A percentile compares a stretch with the other conserved stretches of the same genome.
Conservation (phyloP, 441 rosid genomes). For the Dalechampia spathulata region DNA sequence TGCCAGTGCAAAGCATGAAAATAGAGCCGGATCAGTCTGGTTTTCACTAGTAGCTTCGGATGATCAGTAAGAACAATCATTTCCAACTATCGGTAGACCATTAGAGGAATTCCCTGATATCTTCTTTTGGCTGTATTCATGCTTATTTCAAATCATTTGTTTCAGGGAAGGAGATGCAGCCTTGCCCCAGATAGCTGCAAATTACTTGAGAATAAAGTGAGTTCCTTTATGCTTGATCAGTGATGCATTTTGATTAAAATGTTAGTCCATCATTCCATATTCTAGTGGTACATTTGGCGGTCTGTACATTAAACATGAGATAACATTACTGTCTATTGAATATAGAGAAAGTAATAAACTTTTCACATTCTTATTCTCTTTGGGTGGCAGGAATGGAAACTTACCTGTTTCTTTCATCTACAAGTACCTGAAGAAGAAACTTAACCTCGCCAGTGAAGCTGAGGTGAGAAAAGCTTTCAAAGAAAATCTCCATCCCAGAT, state of each 20-base stretch:
- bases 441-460: slow-evolving; percentile 66
- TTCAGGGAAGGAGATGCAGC: slow-evolving; percentile 54
- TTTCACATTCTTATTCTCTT: neutral
- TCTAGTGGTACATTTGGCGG: no score
- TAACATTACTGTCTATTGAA: no score
- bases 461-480: slow-evolving; percentile 63
- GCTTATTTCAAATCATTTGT: slow-evolving; percentile 14
- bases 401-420: slow-evolving; percentile 77
- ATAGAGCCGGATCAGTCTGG: slow-evolving; percentile 50
- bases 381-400: slow-evolving; percentile 78
- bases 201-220: slow-evolving; percentile 68
- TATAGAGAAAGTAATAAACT: no score
- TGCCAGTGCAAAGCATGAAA: slow-evolving; percentile 29
- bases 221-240: slow-evolving; percentile 23
- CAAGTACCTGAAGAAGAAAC: slow-evolving; percentile 81
- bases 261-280: no score
- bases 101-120: no score
- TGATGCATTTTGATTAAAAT: neutral
- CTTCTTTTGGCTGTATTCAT: slow-evolving; percentile 10
- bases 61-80: slow-evolving; percentile 64
- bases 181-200: slow-evolving; percentile 56
- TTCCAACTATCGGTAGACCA: no score
- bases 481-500: no score
- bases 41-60: slow-evolving; percentile 58
- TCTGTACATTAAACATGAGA: no score